These are phyloP conservation scores for Cystobasidiaceae sp. DNA, from an alignment of 1,284 basidiomycete species.

Conservation along the genomic window DNA sequence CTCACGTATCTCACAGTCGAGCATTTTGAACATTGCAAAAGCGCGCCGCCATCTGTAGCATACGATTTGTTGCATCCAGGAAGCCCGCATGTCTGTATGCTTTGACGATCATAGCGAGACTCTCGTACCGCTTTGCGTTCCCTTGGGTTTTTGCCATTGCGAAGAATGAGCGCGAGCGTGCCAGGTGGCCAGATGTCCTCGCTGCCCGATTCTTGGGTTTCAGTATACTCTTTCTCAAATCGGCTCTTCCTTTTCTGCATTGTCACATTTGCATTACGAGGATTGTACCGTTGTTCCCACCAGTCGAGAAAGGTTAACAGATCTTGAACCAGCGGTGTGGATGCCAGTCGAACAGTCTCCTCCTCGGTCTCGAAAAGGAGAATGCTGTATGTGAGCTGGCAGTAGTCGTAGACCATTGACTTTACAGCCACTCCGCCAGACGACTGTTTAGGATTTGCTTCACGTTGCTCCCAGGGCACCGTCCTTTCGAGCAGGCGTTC, in stretches of 20 bases:
- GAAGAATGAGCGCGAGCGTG: slow-evolving; percentile 3
- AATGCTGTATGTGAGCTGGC: slow-evolving; percentile 14
- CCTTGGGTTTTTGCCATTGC: slow-evolving; percentile 1
- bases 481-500: slow-evolving; percentile 17
- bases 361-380: slow-evolving; percentile 24
- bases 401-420: slow-evolving; percentile 29
- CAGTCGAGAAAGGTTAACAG: slow-evolving; percentile 11
- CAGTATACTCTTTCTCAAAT: no score
- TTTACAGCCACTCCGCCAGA: slow-evolving; percentile 13
- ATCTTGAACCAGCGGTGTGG: neutral
- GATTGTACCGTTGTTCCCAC: slow-evolving; percentile 22
- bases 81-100: slow-evolving; percentile 13
- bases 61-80: neutral
- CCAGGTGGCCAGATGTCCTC: slow-evolving; percentile 1
- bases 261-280: neutral
- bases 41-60: slow-evolving; percentile 13
- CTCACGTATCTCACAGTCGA: slow-evolving; percentile 24
- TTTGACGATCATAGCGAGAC: neutral
- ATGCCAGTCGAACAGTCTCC: neutral
- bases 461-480: slow-evolving; percentile 4
- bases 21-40: slow-evolving; percentile 27
- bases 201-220: neutral
- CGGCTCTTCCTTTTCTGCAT: neutral
- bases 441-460: neutral
- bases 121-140: slow-evolving; percentile 2